Conservation (phyloP, 2,329 filamentous ascomycete genomes). For the Colletotrichum graminicola region DNA sequence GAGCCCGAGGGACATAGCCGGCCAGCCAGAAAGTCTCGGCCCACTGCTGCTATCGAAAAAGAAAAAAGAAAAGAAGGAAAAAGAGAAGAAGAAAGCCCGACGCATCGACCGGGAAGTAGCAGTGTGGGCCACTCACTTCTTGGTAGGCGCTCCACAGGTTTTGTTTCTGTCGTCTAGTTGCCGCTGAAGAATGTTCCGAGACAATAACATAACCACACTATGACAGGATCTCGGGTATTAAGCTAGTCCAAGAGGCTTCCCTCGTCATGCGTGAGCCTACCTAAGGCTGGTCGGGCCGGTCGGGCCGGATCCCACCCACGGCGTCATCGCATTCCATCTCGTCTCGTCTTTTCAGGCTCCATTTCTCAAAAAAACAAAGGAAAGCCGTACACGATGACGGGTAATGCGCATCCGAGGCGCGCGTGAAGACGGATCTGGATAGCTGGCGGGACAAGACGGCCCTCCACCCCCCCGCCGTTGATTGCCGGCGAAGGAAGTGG, state of each 20-base stretch:
- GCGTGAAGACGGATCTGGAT: not conserved
- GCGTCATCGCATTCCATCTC: constrained; percentile 6
- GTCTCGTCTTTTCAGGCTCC: constrained; percentile 20
- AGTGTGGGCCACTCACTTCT: not conserved
- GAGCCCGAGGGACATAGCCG: not conserved
- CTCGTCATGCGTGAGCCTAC: not conserved
- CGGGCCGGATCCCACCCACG: no score
- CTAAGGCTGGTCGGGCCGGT: not conserved
- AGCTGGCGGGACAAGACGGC: not conserved
- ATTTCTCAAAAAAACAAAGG: constrained; percentile 9
- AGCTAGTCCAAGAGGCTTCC: not conserved
- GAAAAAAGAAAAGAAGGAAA: not conserved
- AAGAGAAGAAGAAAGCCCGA: no score
- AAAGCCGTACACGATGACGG: constrained; percentile 19
- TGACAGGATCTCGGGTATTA: not conserved
- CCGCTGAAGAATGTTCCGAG: constrained; percentile 2
- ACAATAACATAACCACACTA: not conserved
- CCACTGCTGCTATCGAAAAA: not conserved
- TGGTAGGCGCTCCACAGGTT: not conserved
- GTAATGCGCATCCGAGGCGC: not conserved
- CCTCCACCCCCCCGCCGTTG: not conserved
- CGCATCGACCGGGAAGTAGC: not conserved
- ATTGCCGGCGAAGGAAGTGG: constrained; percentile 21
- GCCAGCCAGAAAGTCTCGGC: not conserved
- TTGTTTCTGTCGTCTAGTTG: not conserved